Base-by-base conservation (phyloP, 331 rosid genomes). In the Acacia concinna region DNA sequence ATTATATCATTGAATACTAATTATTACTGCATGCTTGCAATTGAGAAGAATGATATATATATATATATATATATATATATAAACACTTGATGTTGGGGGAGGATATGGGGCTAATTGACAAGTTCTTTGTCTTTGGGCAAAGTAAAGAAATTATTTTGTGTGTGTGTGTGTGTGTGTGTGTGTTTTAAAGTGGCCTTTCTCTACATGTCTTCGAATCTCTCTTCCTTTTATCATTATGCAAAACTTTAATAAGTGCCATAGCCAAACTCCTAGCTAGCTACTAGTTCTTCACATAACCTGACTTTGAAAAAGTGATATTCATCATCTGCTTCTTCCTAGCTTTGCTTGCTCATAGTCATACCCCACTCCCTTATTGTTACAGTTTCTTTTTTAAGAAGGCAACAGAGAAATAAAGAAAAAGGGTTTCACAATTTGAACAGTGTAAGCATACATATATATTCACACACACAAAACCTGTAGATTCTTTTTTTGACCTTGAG, bases 41-140 rank as follows among this genome's bases (percentile, higher is more conserved):
- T 5, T 49, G 56, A 76, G 79, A 87, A 71, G 71, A 76, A 70
- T 82, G 23, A 77, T 77, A 84, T 82, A 44, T 20, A 44, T 20
- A 44, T 3, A 32, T 0, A 32, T 2, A 1, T 0, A 34, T 5
- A 6, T 37, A 37, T 35, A 35, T 37, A 37, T 37, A 38, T 38
- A 1, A 38, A 13, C 52, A 13, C 52, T 82, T 27, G 44, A 74
- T 89, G 97, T 89, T 86, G 90, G 90, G 81, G 44, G 90, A 89
- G 81, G 44, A 84, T 64, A 73, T 21, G 71, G 75, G 85, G 66
- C 94, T 82, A 88, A 81, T 82, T 87, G 93, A 83, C 90, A 86
- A 82, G 47, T 71, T 79, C 85, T 77, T 62, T 23, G 31, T 31
- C 63, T 56, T 54, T 66, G 51, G 72, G 62, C 34, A 32, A 64